Evolutionary conservation across 441 rosid genomes (phyloP).

Genomic region (Gossypium aridum): DNA sequence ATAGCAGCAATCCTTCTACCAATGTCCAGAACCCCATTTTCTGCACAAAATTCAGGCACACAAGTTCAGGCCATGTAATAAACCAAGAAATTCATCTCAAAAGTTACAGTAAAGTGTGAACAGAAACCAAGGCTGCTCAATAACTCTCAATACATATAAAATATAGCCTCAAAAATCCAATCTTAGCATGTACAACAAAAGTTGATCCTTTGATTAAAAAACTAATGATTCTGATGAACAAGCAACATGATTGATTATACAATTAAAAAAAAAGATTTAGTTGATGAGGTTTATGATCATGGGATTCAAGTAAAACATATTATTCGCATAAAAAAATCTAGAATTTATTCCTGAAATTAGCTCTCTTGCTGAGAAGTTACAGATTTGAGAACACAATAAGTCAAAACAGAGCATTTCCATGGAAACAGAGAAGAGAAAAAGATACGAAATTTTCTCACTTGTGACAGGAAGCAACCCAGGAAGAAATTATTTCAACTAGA

Average conservation of each 20-base stretch:
- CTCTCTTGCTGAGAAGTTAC: background rate
- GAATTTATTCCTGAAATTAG: background rate
- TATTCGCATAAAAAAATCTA: background rate
- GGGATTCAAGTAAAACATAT: background rate
- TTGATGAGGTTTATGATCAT: background rate
- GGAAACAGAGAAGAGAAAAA: background rate
- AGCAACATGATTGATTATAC: background rate
- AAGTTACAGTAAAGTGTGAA: too few species aligned
- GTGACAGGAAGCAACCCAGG: background rate
- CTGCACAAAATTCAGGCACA: slow-evolving; percentile 17
- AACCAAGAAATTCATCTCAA: too few species aligned
- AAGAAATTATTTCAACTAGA: background rate
- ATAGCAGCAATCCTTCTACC: slow-evolving; percentile 59
- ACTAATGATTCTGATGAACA: background rate
- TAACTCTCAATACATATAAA: too few species aligned
- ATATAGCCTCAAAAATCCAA: too few species aligned
- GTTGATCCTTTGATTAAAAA: background rate
- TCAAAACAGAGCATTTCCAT: background rate
- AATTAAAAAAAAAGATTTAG: background rate
- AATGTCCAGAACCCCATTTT: slow-evolving; percentile 74
- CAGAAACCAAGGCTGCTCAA: too few species aligned
- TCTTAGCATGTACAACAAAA: background rate
- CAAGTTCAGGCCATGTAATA: background rate
- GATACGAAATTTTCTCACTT: slow-evolving; percentile 4
- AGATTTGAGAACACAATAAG: background rate